Evolutionary conservation across 176 grass and related monocot genomes (phyloP).

Genomic region (Triticum timopheevii): DNA sequence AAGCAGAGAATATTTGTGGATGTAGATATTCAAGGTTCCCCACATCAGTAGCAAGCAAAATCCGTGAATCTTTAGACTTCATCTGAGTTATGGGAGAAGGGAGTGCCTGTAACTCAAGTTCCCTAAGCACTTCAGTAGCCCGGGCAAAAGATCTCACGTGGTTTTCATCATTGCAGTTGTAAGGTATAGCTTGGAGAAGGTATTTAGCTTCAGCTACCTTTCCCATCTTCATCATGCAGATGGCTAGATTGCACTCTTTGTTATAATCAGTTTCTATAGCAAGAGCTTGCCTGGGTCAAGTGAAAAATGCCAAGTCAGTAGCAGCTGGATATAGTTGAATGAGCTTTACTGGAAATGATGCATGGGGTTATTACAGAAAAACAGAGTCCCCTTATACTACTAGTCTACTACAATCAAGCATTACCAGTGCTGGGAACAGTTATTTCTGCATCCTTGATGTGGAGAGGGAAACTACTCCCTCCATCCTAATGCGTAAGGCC

Average conservation of each 20-base stretch:
- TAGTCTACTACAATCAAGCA: neutral
- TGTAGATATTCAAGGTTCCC: slow-evolving; percentile 35
- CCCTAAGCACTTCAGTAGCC: slow-evolving; percentile 47
- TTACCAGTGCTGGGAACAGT: neutral
- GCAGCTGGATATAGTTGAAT: slow-evolving; percentile 11
- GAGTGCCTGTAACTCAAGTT: slow-evolving; percentile 38
- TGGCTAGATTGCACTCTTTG: slow-evolving; percentile 75
- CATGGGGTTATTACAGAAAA: neutral
- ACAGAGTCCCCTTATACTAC: neutral
- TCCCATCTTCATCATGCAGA: slow-evolving; percentile 67
- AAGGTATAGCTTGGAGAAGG: slow-evolving; percentile 51
- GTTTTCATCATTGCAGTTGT: slow-evolving; percentile 39
- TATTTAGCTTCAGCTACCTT: slow-evolving; percentile 58
- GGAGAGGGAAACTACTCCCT: neutral
- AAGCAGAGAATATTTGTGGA: slow-evolving; percentile 21
- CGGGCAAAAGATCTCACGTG: slow-evolving; percentile 52
- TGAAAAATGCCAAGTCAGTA: slow-evolving; percentile 7
- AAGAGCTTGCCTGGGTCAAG: slow-evolving; percentile 64
- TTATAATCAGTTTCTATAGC: slow-evolving; percentile 61
- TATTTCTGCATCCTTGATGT: neutral
- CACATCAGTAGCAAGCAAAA: slow-evolving; percentile 23
- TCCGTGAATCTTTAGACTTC: slow-evolving; percentile 33
- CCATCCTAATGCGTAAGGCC: neutral
- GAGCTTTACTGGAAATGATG: neutral
- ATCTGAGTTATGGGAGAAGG: slow-evolving; percentile 50